Percentiles rank a stretch among this genome's conserved stretches.
These are phyloP conservation scores for Bjerkandera adusta DNA, from an alignment of 1,284 basidiomycete species.

Conservation along the genomic window DNA sequence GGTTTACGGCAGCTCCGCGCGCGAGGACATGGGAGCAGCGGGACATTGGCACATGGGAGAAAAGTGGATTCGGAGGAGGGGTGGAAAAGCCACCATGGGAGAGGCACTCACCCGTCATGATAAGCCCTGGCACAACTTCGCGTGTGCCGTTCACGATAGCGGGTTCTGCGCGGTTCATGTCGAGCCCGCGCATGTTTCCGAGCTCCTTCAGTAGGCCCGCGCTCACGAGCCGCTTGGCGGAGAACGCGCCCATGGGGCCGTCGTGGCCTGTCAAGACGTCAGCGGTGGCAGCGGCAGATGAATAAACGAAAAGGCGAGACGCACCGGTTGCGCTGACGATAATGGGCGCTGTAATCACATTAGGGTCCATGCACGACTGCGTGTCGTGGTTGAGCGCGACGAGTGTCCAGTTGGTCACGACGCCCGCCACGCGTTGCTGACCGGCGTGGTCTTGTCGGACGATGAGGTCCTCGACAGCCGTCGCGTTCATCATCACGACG, in stretches of 20 bases:
- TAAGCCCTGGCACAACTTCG: slow-evolving; percentile 78
- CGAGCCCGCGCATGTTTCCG: slow-evolving; percentile 79
- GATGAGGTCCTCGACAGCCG: slow-evolving; percentile 77
- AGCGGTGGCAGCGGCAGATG: neutral
- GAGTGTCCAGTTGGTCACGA: slow-evolving; percentile 86
- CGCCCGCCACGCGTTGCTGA: slow-evolving; percentile 73
- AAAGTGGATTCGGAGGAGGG: neutral
- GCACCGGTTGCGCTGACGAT: slow-evolving; percentile 56
- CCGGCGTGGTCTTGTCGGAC: slow-evolving; percentile 59
- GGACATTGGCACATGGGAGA: neutral
- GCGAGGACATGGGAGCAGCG: too few species aligned
- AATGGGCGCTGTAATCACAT: slow-evolving; percentile 81
- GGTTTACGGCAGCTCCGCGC: too few species aligned
- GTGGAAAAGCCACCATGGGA: too few species aligned
- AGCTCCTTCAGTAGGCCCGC: slow-evolving; percentile 75
- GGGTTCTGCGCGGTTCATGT: slow-evolving; percentile 79
- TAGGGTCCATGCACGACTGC: slow-evolving; percentile 86
- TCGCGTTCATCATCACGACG: slow-evolving; percentile 75
- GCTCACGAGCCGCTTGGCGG: slow-evolving; percentile 79
- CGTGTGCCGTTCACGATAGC: slow-evolving; percentile 77
- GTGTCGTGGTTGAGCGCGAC: slow-evolving; percentile 81
- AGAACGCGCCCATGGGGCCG: slow-evolving; percentile 85
- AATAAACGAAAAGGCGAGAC: neutral
- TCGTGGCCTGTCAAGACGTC: slow-evolving; percentile 48
- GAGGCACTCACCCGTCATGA: slow-evolving; percentile 60